These are phyloP conservation scores for Hypoxylon lenormandii DNA, from an alignment of 495 filamentous ascomycete genomes.

Conservation along the genomic window DNA sequence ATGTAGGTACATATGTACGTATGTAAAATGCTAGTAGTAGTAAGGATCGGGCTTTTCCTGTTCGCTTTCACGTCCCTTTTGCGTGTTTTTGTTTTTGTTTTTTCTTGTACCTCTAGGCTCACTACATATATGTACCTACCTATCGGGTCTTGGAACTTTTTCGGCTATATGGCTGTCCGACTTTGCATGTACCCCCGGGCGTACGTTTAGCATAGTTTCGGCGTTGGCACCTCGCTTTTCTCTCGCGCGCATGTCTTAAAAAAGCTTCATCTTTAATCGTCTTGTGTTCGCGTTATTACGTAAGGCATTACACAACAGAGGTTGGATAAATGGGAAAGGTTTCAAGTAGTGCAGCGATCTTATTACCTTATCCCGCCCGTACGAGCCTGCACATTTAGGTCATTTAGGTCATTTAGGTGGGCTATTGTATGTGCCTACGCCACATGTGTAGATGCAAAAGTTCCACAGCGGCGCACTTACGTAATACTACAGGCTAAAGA, in stretches of 20 bases:
- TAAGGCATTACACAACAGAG: slow-evolving; percentile 26
- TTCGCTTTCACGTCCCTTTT: slow-evolving; percentile 23
- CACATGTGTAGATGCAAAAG: too few species aligned
- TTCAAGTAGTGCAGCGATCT: not conserved
- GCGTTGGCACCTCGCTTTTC: slow-evolving; percentile 15
- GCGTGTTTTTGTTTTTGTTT: slow-evolving; percentile 18
- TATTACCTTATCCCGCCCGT: not conserved
- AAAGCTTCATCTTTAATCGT: slow-evolving; percentile 18
- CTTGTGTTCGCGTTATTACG: slow-evolving; percentile 21
- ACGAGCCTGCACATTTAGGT: too few species aligned
- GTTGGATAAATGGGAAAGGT: slow-evolving; percentile 20
- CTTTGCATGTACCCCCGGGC: slow-evolving; percentile 2
- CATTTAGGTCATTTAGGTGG: too few species aligned
- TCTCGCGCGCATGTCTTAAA: slow-evolving; percentile 14
- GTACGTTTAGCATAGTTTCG: slow-evolving; percentile 12
- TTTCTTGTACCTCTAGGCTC: slow-evolving; percentile 4
- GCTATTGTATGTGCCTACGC: too few species aligned
- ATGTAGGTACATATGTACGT: too few species aligned
- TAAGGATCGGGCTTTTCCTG: slow-evolving; percentile 32
- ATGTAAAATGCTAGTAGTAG: slow-evolving; percentile 25
- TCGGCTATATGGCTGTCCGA: slow-evolving; percentile 35
- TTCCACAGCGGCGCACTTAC: slow-evolving; percentile 23
- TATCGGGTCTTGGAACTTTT: slow-evolving; percentile 32
- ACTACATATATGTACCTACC: too few species aligned
- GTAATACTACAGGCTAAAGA: slow-evolving; percentile 40